Evolutionary conservation across 371 early-diverging fungal genomes (phyloP).

Genomic region (Zopfochytrium polystomum): DNA sequence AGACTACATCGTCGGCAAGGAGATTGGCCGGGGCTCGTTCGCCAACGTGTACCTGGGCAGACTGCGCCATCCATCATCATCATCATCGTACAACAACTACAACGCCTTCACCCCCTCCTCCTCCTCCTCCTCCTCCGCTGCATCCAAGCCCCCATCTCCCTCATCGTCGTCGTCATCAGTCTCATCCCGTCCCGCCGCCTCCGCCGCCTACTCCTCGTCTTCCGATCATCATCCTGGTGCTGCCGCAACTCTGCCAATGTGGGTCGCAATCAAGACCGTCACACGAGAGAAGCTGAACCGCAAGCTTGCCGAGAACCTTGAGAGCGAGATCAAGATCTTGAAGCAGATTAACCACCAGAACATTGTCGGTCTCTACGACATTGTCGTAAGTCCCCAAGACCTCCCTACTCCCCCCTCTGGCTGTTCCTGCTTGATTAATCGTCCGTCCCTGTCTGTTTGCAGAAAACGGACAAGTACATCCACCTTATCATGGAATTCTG

Average conservation of each 20-base stretch:
- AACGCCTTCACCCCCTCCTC: no score
- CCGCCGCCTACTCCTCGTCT: no score
- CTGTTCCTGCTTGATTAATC: not conserved
- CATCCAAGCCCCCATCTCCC: no score
- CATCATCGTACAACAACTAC: no score
- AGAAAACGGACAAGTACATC: slow-evolving; percentile 86
- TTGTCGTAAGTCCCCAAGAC: slow-evolving; percentile 51
- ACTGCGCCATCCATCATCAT: no score
- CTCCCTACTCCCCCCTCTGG: slow-evolving; percentile 4
- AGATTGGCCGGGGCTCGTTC: slow-evolving; percentile 93
- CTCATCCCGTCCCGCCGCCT: no score
- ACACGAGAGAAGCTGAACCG: slow-evolving; percentile 77
- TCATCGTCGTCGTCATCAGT: no score
- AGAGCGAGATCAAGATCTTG: slow-evolving; percentile 88
- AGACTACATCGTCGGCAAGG: slow-evolving; percentile 61
- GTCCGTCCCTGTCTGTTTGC: no score
- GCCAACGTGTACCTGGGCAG: slow-evolving; percentile 86
- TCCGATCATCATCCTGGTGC: no score
- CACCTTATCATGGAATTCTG: slow-evolving; percentile 95
- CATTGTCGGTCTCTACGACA: slow-evolving; percentile 75
- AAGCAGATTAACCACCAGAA: slow-evolving; percentile 77
- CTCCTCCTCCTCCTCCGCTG: no score
- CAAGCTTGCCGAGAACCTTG: slow-evolving; percentile 85
- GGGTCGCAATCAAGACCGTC: slow-evolving; percentile 89
- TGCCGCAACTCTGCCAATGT: slow-evolving; percentile 11